Evolutionary conservation across 139 green algal genomes (phyloP).

Genomic region (Volvox reticuliferus): DNA sequence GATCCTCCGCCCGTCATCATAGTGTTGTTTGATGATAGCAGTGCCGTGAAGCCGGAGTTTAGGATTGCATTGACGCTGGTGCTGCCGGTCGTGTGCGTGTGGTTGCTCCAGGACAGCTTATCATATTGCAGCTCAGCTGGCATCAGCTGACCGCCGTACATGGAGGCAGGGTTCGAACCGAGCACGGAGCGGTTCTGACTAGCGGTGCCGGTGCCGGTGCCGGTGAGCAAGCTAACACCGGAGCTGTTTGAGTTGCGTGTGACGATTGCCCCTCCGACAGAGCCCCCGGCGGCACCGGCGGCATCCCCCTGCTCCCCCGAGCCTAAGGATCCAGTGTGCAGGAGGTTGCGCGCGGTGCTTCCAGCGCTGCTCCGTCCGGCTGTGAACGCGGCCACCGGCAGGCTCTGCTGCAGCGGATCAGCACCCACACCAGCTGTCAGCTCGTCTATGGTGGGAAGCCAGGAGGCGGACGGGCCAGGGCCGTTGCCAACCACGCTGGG

Average conservation of each 20-base stretch:
- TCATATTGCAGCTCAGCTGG: conserved; percentile 35
- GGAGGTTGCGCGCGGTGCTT: background rate
- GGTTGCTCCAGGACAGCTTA: conserved; percentile 42
- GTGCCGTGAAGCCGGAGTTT: conserved; percentile 31
- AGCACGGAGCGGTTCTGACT: background rate
- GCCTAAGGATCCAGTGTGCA: background rate
- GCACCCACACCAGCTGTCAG: conserved; percentile 9
- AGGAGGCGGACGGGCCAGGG: background rate
- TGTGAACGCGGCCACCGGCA: too few species aligned
- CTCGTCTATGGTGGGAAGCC: conserved; percentile 46
- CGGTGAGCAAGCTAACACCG: background rate
- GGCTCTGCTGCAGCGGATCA: too few species aligned
- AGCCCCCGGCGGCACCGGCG: background rate
- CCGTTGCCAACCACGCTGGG: background rate
- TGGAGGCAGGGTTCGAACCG: background rate
- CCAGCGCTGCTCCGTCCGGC: conserved; percentile 1
- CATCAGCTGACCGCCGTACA: conserved; percentile 26
- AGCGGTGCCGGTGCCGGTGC: background rate
- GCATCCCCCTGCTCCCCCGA: background rate
- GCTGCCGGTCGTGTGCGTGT: background rate
- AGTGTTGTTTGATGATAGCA: conserved; percentile 27
- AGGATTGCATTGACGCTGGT: conserved; percentile 29
- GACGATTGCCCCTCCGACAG: background rate
- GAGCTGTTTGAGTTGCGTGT: background rate
- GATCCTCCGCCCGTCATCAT: background rate